Percentiles rank a stretch among this genome's conserved stretches.
Conservation (phyloP, 306 rosid genomes). For the Citrullus amarus region DNA sequence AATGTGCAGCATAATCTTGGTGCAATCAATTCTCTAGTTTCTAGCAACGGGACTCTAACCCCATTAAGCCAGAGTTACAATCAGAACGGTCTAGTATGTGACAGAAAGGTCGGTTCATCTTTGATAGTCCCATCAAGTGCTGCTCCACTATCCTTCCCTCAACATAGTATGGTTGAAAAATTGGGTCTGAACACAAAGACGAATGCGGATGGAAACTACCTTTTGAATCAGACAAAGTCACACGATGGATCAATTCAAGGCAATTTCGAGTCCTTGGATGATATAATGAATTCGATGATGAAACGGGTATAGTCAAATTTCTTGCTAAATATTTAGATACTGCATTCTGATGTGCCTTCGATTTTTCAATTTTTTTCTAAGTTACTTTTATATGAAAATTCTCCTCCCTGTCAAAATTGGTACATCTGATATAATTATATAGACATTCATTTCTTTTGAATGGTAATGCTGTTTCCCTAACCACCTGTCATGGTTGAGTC, state of each 20-base stretch:
- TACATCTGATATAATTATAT: background rate
- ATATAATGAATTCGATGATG: conserved; percentile 30
- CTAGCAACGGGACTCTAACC: conserved; percentile 14
- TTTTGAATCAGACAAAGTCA: conserved; percentile 21
- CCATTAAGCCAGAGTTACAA: conserved; percentile 23
- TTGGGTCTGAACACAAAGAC: conserved; percentile 18
- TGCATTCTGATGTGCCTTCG: background rate
- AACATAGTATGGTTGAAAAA: conserved; percentile 14
- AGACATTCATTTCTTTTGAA: background rate
- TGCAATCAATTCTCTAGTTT: conserved; percentile 19
- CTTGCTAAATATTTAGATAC: background rate
- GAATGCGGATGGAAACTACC: conserved; percentile 26
- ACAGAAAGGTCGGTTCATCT: conserved; percentile 19
- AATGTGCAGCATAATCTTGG: conserved; percentile 18
- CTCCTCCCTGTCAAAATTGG: background rate
- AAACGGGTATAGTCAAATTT: conserved; percentile 32
- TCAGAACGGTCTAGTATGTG: conserved; percentile 27
- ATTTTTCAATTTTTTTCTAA: background rate
- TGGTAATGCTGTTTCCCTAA: background rate
- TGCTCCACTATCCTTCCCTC: conserved; percentile 19
- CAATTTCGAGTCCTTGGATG: conserved; percentile 34
- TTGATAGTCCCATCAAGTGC: conserved; percentile 22
- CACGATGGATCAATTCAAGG: conserved; percentile 29
- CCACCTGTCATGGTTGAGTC: background rate
- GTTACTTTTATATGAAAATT: background rate